Evolutionary conservation across 2,329 filamentous ascomycete species (phyloP).

Genomic region (Ceratocystis alfenasii): DNA sequence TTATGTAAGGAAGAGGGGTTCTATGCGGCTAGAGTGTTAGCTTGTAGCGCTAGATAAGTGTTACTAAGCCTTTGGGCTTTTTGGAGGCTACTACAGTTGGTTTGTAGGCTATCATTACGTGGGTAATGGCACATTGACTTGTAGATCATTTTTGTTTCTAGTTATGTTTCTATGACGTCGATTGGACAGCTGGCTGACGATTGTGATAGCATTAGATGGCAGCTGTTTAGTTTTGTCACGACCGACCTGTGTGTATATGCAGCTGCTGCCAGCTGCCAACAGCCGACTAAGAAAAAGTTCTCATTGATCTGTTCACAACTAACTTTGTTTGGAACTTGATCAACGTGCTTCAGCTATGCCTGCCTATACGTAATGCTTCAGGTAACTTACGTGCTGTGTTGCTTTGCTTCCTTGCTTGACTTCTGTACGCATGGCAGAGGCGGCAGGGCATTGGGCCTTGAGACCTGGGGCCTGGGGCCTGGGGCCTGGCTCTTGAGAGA

Average conservation of each 20-base stretch:
- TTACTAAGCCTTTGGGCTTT: not conserved
- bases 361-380: not conserved
- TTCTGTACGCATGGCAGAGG: no score
- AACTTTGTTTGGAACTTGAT: not conserved
- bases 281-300: not conserved
- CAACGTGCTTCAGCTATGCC: not conserved
- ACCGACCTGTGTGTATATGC: not conserved
- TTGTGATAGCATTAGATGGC: not conserved
- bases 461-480: no score
- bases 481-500: no score
- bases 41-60: not conserved
- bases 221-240: not conserved
- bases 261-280: not conserved
- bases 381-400: no score
- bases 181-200: not conserved
- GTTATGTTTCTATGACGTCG: not conserved
- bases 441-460: no score
- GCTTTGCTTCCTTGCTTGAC: no score
- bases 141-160: not conserved
- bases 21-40: not conserved
- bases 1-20: not conserved
- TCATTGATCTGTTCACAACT: not conserved
- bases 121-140: not conserved
- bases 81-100: not conserved
- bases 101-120: not conserved